A percentile compares a stretch with the other conserved stretches of the same genome.
phyloP scores from a whole-genome alignment of 2,329 filamentous ascomycete genomes.

The Aspergillus pseudoviridinutans region DNA sequence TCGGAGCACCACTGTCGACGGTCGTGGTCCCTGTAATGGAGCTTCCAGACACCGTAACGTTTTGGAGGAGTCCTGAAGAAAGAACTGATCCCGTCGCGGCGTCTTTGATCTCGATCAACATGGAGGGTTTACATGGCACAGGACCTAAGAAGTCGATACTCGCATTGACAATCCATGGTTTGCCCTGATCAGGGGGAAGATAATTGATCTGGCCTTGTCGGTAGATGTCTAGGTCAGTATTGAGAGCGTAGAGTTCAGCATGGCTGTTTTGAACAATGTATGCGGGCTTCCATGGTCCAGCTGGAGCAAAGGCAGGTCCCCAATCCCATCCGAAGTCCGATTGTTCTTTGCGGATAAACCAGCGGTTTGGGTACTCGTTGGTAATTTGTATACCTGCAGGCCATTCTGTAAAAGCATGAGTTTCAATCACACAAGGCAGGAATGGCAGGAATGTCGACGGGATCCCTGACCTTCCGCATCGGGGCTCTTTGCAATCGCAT shows the following conservation, averaged over 20 bases:
- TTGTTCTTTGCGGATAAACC: slow-evolving; percentile 59
- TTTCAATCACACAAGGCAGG: background rate
- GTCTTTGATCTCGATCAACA: slow-evolving; percentile 49
- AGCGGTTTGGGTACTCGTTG: slow-evolving; percentile 52
- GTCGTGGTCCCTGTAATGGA: slow-evolving; percentile 49
- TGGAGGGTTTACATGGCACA: slow-evolving; percentile 39
- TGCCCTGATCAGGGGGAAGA: slow-evolving; percentile 52
- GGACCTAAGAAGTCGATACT: slow-evolving; percentile 56
- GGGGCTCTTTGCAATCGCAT: slow-evolving; percentile 49
- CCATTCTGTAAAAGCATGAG: slow-evolving; percentile 39
- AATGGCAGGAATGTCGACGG: background rate
- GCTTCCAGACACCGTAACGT: slow-evolving; percentile 39
- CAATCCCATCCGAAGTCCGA: slow-evolving; percentile 64
- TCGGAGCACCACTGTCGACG: slow-evolving; percentile 43
- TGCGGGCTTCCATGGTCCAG: slow-evolving; percentile 60
- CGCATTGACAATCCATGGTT: slow-evolving; percentile 59
- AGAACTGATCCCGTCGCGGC: slow-evolving; percentile 36
- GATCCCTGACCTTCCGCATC: slow-evolving; percentile 42
- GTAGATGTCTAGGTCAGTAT: slow-evolving; percentile 57
- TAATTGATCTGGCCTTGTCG: slow-evolving; percentile 57
- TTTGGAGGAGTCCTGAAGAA: slow-evolving; percentile 34
- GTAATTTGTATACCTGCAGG: slow-evolving; percentile 45
- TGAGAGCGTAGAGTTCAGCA: slow-evolving; percentile 46
- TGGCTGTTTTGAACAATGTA: slow-evolving; percentile 51
- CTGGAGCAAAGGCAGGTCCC: slow-evolving; percentile 58